Conservation (phyloP, 495 filamentous ascomycete genomes). For the Penicillium paradoxum region DNA sequence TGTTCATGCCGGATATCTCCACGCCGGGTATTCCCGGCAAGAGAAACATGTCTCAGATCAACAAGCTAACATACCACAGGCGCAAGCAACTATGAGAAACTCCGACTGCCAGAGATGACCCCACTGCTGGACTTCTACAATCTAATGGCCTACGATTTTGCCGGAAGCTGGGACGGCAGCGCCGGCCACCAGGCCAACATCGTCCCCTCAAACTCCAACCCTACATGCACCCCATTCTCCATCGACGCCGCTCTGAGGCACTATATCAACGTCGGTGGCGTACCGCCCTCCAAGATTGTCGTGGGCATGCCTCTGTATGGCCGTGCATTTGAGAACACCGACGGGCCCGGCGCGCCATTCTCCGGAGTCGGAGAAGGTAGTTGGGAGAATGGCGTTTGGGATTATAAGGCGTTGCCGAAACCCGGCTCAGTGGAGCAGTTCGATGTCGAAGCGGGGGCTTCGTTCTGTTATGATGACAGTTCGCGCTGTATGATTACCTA, state of each 20-base stretch:
- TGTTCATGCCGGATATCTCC: not conserved
- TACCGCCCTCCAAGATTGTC: slow-evolving; percentile 67
- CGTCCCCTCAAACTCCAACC: slow-evolving; percentile 49
- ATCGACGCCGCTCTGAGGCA: slow-evolving; percentile 45
- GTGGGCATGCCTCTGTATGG: slow-evolving; percentile 89
- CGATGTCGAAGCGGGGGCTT: slow-evolving; percentile 47
- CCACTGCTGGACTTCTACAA: slow-evolving; percentile 73
- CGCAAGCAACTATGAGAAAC: slow-evolving; percentile 60
- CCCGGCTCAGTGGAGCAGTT: slow-evolving; percentile 36
- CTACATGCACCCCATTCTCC: slow-evolving; percentile 54
- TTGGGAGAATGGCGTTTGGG: slow-evolving; percentile 79
- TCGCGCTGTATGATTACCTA: slow-evolving; percentile 68
- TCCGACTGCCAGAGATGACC: slow-evolving; percentile 67
- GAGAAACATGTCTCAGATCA: not conserved
- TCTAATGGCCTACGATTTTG: slow-evolving; percentile 80
- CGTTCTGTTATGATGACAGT: slow-evolving; percentile 64
- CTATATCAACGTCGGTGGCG: slow-evolving; percentile 55
- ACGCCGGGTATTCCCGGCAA: not conserved
- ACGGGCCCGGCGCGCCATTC: slow-evolving; percentile 66
- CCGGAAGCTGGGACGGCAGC: slow-evolving; percentile 66
- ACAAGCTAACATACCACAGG: slow-evolving; percentile 17
- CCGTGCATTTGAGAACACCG: slow-evolving; percentile 69
- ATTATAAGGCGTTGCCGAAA: slow-evolving; percentile 63
- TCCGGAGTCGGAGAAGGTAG: slow-evolving; percentile 61
- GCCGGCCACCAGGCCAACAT: slow-evolving; percentile 84